Evolutionary conservation across 805 yeast species (phyloP).

Genomic region (Kuraishia molischiana): DNA sequence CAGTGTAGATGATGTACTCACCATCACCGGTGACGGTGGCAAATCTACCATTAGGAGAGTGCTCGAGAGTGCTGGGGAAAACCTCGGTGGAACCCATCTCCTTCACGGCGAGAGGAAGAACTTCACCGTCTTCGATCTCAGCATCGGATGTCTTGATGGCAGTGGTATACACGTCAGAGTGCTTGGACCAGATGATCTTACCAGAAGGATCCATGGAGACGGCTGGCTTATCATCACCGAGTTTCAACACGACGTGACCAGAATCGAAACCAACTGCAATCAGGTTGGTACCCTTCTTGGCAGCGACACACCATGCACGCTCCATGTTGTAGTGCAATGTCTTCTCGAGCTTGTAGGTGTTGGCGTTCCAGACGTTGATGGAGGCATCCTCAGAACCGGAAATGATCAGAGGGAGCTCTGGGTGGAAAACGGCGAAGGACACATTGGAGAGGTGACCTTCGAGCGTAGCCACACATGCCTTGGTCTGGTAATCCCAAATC

Average conservation of each 20-base stretch:
- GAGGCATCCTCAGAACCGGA: conserved; percentile 98
- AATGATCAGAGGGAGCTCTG: conserved; percentile 88
- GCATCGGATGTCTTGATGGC: conserved; percentile 59
- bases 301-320: conserved; percentile 92
- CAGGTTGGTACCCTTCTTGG: conserved; percentile 64
- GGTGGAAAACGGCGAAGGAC: conserved; percentile 95
- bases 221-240: conserved; percentile 93
- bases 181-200: conserved; percentile 84
- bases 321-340: conserved; percentile 86
- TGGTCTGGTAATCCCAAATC: conserved; percentile 96
- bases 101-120: conserved; percentile 66
- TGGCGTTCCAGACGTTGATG: conserved; percentile 88
- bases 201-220: conserved; percentile 91
- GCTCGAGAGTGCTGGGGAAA: conserved; percentile 78
- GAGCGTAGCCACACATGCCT: conserved; percentile 86
- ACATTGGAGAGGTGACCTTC: conserved; percentile 94
- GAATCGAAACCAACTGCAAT: conserved; percentile 93
- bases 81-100: conserved; percentile 93
- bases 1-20: conserved; percentile 91
- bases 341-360: conserved; percentile 88
- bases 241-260: conserved; percentile 78
- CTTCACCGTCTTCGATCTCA: conserved; percentile 73
- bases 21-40: conserved; percentile 98
- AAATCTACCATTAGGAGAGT: conserved; percentile 96
- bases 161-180: conserved; percentile 80